Conservation (phyloP, 192 early-diverging fungal species). For the Mycoemilia scoparia region DNA sequence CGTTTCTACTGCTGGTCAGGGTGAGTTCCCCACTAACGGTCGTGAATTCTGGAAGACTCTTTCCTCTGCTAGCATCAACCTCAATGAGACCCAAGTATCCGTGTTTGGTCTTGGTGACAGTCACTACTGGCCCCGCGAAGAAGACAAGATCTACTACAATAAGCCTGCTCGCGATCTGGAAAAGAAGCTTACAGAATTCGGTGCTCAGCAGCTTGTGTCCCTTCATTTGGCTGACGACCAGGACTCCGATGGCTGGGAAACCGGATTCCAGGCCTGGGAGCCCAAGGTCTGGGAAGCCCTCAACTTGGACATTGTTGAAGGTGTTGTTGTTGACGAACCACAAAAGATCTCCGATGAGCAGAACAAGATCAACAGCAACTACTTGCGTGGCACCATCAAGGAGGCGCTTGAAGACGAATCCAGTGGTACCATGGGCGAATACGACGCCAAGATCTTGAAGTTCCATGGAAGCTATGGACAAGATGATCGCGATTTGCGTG, state of each 20-base stretch:
- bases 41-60: conserved; percentile 79
- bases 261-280: conserved; percentile 62
- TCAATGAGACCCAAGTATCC: conserved; percentile 49
- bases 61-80: conserved; percentile 31
- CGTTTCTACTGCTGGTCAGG: conserved; percentile 82
- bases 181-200: conserved; percentile 55
- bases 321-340: conserved; percentile 43
- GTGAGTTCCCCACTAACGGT: conserved; percentile 83
- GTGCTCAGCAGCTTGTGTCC: conserved; percentile 41
- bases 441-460: conserved; percentile 82
- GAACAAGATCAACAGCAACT: conserved; percentile 86
- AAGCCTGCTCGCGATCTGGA: conserved; percentile 80
- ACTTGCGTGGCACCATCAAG: conserved; percentile 79
- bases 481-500: conserved; percentile 88
- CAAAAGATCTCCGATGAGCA: conserved; percentile 65
- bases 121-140: conserved; percentile 89
- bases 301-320: conserved; percentile 50
- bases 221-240: conserved; percentile 82
- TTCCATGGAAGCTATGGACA: conserved; percentile 96
- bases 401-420: conserved; percentile 65
- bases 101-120: conserved; percentile 87
- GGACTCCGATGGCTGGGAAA: conserved; percentile 78
- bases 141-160: conserved; percentile 80
- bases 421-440: conserved; percentile 70
- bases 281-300: conserved; percentile 69